Conservation (phyloP, 768 basidiomycete genomes). For the Russula olivacea region DNA sequence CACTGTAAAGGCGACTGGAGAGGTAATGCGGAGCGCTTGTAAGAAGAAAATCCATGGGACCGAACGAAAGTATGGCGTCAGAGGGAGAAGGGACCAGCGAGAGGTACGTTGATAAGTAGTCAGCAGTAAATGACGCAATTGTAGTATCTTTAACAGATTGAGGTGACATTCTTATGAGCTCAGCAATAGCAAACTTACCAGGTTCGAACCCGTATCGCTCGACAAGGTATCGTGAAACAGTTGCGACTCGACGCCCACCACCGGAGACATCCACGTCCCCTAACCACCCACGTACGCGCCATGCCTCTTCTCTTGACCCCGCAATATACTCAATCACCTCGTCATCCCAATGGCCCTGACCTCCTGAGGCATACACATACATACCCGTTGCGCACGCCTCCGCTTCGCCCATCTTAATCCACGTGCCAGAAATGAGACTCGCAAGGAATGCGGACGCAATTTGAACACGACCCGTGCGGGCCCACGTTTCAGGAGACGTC, state of each 20-base stretch:
- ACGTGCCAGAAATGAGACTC: constrained; percentile 64
- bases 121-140: constrained; percentile 70
- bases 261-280: constrained; percentile 74
- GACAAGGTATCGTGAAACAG: constrained; percentile 65
- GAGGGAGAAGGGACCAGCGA: constrained; percentile 65
- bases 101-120: constrained; percentile 70
- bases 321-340: constrained; percentile 71
- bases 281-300: constrained; percentile 68
- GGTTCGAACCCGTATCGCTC: constrained; percentile 79
- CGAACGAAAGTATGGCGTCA: constrained; percentile 74
- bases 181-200: constrained; percentile 37
- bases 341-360: constrained; percentile 72
- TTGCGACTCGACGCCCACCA: constrained; percentile 57
- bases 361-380: constrained; percentile 50
- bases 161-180: not conserved
- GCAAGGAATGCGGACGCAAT: constrained; percentile 72
- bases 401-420: constrained; percentile 65
- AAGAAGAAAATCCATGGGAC: constrained; percentile 73
- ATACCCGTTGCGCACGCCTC: constrained; percentile 76
- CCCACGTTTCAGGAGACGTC: constrained; percentile 76
- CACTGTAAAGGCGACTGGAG: constrained; percentile 66
- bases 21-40: constrained; percentile 70
- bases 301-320: constrained; percentile 66
- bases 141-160: constrained; percentile 52
- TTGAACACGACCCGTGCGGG: constrained; percentile 67